Percentiles rank a stretch among this genome's conserved stretches.
Evolutionary conservation across 306 rosid genomes (phyloP).

Genomic region (Echinosophora koreensis): DNA sequence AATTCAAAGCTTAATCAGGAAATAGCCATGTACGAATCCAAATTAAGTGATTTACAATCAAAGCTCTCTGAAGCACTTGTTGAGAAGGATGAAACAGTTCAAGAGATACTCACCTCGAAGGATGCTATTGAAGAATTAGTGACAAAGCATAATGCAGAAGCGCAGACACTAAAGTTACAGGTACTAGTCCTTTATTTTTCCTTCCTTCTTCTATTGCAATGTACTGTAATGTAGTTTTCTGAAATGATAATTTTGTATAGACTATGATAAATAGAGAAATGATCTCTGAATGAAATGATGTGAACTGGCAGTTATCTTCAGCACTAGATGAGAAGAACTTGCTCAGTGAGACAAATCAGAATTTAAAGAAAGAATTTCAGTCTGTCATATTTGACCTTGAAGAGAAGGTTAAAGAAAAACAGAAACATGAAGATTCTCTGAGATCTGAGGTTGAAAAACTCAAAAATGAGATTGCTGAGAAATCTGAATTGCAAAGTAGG

Average conservation of each 20-base stretch:
- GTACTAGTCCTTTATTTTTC: conserved; percentile 45
- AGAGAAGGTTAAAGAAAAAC: conserved; percentile 72
- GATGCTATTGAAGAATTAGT: conserved; percentile 64
- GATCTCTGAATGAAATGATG: conserved; percentile 37
- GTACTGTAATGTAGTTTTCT: conserved; percentile 4
- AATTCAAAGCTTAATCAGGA: conserved; percentile 71
- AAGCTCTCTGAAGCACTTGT: conserved; percentile 55
- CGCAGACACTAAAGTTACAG: conserved; percentile 81
- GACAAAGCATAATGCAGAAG: conserved; percentile 67
- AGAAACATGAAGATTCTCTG: conserved; percentile 63
- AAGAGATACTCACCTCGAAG: conserved; percentile 58
- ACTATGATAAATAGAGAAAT: conserved; percentile 5
- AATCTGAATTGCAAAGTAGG: conserved; percentile 64
- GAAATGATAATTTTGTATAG: conserved; percentile 11
- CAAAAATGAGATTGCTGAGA: conserved; percentile 70
- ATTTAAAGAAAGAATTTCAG: conserved; percentile 75
- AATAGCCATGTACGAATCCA: conserved; percentile 62
- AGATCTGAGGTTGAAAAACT: conserved; percentile 72
- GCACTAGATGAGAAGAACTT: conserved; percentile 78
- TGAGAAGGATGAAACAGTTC: conserved; percentile 69
- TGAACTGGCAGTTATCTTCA: conserved; percentile 74
- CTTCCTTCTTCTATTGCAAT: conserved; percentile 23
- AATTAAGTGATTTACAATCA: conserved; percentile 65
- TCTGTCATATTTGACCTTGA: conserved; percentile 69
- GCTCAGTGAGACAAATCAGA: conserved; percentile 75